phyloP scores from a whole-genome alignment of 306 rosid species.

The Vigna mungo region DNA sequence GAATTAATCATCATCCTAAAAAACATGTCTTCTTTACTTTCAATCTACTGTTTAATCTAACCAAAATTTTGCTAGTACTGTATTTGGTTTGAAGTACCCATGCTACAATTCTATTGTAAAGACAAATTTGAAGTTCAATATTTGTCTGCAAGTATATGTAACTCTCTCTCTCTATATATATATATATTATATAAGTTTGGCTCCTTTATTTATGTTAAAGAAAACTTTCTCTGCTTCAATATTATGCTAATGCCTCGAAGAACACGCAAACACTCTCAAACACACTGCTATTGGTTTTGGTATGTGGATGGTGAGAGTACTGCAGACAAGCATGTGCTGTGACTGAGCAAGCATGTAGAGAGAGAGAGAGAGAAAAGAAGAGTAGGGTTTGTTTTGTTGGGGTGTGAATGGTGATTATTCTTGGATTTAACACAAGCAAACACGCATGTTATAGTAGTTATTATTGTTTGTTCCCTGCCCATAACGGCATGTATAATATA shows the following conservation, averaged over 20 bases:
- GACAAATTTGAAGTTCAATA: not conserved
- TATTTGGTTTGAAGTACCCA: not conserved
- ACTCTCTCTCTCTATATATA: not conserved
- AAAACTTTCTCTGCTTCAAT: not conserved
- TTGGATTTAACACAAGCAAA: constrained; percentile 47
- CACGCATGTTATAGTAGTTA: constrained; percentile 44
- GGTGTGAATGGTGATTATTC: constrained; percentile 25
- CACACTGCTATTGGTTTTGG: constrained; percentile 52
- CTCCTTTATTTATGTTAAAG: not conserved
- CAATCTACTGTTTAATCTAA: not conserved
- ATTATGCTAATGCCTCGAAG: constrained; percentile 50
- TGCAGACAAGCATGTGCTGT: constrained; percentile 58
- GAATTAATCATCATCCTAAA: not conserved
- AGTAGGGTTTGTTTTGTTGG: constrained; percentile 11
- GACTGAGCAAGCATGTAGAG: constrained; percentile 9
- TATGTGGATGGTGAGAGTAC: constrained; percentile 49
- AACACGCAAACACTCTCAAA: constrained; percentile 50
- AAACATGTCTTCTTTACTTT: not conserved
- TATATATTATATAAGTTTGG: not conserved
- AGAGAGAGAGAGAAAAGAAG: constrained; percentile 21
- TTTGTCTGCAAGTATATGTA: not conserved
- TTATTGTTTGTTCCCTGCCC: constrained; percentile 37
- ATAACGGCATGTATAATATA: constrained; percentile 26
- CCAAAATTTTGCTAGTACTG: not conserved
- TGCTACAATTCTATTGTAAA: not conserved